These are phyloP conservation scores for Hordeum pubiflorum DNA, from an alignment of 202 grass and related monocot species.

Conservation along the genomic window DNA sequence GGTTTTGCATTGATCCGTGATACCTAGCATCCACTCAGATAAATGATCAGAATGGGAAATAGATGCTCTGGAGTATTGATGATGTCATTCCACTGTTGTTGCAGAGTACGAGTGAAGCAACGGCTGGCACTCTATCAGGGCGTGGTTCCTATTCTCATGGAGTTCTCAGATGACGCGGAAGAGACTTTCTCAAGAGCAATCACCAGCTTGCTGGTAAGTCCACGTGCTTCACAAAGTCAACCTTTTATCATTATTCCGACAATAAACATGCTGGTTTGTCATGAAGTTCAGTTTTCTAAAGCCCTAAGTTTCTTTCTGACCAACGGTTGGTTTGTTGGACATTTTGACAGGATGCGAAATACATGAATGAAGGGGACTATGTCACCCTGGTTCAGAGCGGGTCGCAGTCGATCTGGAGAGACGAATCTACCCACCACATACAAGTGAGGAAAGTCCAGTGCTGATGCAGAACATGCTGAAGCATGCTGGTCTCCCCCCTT, in stretches of 20 bases:
- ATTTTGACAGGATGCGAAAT: constrained; percentile 45
- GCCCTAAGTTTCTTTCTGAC: neutral
- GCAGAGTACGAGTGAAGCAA: constrained; percentile 79
- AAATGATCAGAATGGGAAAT: neutral
- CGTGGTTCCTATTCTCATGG: constrained; percentile 79
- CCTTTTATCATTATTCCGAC: neutral
- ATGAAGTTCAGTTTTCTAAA: neutral
- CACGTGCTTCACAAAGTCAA: neutral
- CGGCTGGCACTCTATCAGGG: constrained; percentile 86
- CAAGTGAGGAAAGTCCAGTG: constrained; percentile 80
- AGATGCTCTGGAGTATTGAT: constrained; percentile 28
- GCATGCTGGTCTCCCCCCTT: neutral
- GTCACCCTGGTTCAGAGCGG: constrained; percentile 95
- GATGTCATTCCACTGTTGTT: constrained; percentile 1
- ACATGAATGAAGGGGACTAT: constrained; percentile 67
- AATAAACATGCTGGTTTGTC: neutral
- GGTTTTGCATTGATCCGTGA: neutral
- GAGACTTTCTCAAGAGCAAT: constrained; percentile 93
- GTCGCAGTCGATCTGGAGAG: constrained; percentile 81
- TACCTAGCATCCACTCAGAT: neutral
- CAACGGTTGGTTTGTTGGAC: constrained; percentile 10
- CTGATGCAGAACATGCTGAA: constrained; percentile 4
- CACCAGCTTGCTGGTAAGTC: constrained; percentile 60
- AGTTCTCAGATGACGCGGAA: constrained; percentile 86
- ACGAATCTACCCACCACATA: constrained; percentile 83